Percentiles rank a stretch among this genome's conserved stretches.
Conservation (phyloP, 306 rosid species). For the Hippophae tibetana region DNA sequence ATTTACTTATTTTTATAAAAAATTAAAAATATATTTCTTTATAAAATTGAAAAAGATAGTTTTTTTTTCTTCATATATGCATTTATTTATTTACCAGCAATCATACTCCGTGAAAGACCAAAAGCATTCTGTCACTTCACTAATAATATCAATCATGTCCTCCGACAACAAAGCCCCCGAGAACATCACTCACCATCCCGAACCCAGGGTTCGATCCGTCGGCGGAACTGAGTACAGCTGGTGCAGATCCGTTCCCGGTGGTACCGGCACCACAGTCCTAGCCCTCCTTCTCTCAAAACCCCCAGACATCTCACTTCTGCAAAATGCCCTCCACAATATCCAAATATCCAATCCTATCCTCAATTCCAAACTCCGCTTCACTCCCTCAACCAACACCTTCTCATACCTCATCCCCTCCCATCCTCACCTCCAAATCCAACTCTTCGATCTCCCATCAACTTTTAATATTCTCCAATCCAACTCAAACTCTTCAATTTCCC, state of each 20-base stretch:
- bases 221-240: slow-evolving; percentile 40
- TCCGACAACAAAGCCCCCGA: too few relatives aligned
- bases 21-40: too few relatives aligned
- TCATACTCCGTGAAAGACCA: too few relatives aligned
- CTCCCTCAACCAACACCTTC: slow-evolving; percentile 7
- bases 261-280: slow-evolving; percentile 48
- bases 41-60: too few relatives aligned
- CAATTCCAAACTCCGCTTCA: slow-evolving; percentile 30
- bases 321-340: slow-evolving; percentile 31
- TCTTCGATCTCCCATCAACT: slow-evolving; percentile 3
- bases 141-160: too few relatives aligned
- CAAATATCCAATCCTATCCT: slow-evolving; percentile 55
- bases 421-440: slow-evolving; percentile 27
- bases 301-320: slow-evolving; percentile 17
- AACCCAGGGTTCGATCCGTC: slow-evolving; percentile 18
- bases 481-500: slow-evolving; percentile 17
- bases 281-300: slow-evolving; percentile 26
- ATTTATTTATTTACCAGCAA: too few relatives aligned
- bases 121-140: too few relatives aligned
- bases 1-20: too few relatives aligned
- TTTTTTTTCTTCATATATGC: too few relatives aligned
- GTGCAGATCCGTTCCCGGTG: slow-evolving; percentile 43
- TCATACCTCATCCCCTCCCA: slow-evolving; percentile 28
- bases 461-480: slow-evolving; percentile 10
- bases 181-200: not conserved